A percentile compares a stretch with the other conserved stretches of the same genome.
phyloP scores from a whole-genome alignment of 108 stramenopile genomes.

The Skeletonema tropicum region DNA sequence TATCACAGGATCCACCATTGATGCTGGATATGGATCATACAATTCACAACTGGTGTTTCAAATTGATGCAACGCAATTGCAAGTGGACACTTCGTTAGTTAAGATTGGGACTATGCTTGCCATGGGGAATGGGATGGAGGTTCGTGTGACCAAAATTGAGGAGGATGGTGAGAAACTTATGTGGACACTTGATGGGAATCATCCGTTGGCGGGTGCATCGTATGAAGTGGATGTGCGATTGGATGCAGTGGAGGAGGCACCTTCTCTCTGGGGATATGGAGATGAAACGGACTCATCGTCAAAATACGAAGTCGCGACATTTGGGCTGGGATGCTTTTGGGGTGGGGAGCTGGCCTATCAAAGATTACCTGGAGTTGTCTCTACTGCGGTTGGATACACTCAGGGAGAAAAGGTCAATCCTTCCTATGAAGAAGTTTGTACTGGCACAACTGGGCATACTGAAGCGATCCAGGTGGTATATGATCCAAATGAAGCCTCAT shows the following conservation, averaged over 20 bases:
- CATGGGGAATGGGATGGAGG: slow-evolving; percentile 56
- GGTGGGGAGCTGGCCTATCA: slow-evolving; percentile 86
- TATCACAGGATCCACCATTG: slow-evolving; percentile 51
- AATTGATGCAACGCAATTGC: slow-evolving; percentile 38
- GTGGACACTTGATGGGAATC: slow-evolving; percentile 82
- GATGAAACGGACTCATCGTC: neutral
- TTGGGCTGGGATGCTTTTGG: slow-evolving; percentile 90
- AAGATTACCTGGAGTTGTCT: slow-evolving; percentile 78
- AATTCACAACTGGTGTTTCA: slow-evolving; percentile 53
- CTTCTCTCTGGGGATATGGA: slow-evolving; percentile 34
- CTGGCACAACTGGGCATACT: slow-evolving; percentile 84
- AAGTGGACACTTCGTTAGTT: slow-evolving; percentile 34
- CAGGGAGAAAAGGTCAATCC: slow-evolving; percentile 72
- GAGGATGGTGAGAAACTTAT: slow-evolving; percentile 33
- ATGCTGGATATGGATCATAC: slow-evolving; percentile 70
- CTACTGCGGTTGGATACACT: slow-evolving; percentile 86
- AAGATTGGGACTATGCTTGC: slow-evolving; percentile 45
- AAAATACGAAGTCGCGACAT: slow-evolving; percentile 65
- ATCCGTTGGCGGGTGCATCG: slow-evolving; percentile 66
- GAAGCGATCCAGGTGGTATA: slow-evolving; percentile 91
- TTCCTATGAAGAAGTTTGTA: slow-evolving; percentile 83
- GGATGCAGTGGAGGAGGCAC: slow-evolving; percentile 47
- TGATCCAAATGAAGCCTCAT: slow-evolving; percentile 76
- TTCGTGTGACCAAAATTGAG: slow-evolving; percentile 46
- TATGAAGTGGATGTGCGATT: slow-evolving; percentile 62